Conservation (phyloP, 164 flowering plant species). For the Nelumbo lutea region DNA sequence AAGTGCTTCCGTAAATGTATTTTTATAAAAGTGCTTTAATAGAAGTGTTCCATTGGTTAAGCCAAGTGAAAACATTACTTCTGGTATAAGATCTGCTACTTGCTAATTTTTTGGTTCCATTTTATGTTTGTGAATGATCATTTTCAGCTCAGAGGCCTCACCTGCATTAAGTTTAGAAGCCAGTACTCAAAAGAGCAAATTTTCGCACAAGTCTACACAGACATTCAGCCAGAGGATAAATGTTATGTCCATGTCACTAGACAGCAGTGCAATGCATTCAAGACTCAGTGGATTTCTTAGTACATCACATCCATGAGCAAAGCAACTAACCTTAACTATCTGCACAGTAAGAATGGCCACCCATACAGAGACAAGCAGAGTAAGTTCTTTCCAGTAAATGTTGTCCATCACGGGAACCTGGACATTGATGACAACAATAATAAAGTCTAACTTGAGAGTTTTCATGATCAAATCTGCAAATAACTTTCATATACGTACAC, state of each 20-base stretch:
- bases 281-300: not conserved
- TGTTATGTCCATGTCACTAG: not conserved
- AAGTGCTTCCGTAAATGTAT: too few species aligned
- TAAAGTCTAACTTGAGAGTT: not conserved
- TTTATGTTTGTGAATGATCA: too few species aligned
- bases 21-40: too few species aligned
- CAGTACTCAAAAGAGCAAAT: constrained; percentile 59
- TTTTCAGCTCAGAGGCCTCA: constrained; percentile 6
- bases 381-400: constrained; percentile 56
- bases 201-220: constrained; percentile 43
- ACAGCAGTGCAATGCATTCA: not conserved
- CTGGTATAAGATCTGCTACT: too few species aligned
- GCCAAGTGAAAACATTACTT: too few species aligned
- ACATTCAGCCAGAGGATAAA: constrained; percentile 3
- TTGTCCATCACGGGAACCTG: constrained; percentile 52
- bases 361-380: constrained; percentile 60
- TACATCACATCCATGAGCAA: not conserved
- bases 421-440: constrained; percentile 3
- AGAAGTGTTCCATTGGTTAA: too few species aligned
- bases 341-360: constrained; percentile 59
- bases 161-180: constrained; percentile 66
- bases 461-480: not conserved
- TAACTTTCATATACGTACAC: not conserved
- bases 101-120: too few species aligned
- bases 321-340: constrained; percentile 41